Percentiles rank a stretch among this genome's conserved stretches.
These are phyloP conservation scores for Galerina marginata DNA, from an alignment of 768 basidiomycete species.

Conservation along the genomic window DNA sequence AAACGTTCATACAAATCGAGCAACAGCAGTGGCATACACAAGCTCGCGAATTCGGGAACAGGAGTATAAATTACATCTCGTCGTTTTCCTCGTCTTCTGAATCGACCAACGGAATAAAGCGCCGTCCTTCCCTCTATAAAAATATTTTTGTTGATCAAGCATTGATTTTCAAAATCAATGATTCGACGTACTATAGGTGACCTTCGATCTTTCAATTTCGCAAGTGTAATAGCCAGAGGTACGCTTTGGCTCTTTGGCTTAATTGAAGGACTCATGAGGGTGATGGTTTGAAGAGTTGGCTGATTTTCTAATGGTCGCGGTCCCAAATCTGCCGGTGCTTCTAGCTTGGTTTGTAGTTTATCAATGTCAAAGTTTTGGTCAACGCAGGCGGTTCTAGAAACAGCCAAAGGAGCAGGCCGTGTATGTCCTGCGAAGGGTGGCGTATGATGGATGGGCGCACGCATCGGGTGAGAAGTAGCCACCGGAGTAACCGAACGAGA, in stretches of 20 bases:
- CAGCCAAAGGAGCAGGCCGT: background rate
- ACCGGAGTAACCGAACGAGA: no score
- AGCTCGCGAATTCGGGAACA: background rate
- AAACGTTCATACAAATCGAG: no score
- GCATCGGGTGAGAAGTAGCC: no score
- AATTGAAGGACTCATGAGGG: no score
- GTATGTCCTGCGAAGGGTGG: background rate
- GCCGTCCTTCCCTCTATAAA: slow-evolving; percentile 46
- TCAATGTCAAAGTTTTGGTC: no score
- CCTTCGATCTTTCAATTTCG: slow-evolving; percentile 26
- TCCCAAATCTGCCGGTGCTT: no score
- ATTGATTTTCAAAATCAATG: background rate
- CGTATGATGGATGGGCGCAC: no score
- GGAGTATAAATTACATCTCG: background rate
- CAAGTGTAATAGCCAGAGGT: slow-evolving; percentile 4
- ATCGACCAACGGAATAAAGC: slow-evolving; percentile 54
- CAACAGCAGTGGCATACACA: no score
- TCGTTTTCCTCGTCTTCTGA: slow-evolving; percentile 48
- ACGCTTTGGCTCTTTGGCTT: background rate
- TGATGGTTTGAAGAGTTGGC: no score
- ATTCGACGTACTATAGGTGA: slow-evolving; percentile 30
- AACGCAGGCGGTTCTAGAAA: no score
- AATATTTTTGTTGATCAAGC: background rate
- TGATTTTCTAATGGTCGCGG: no score
- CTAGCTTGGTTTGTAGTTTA: no score